Evolutionary conservation across 768 basidiomycete species (phyloP), one percentile per base, ranked within the genome.

Genomic region (Leccinum obscurum): DNA sequence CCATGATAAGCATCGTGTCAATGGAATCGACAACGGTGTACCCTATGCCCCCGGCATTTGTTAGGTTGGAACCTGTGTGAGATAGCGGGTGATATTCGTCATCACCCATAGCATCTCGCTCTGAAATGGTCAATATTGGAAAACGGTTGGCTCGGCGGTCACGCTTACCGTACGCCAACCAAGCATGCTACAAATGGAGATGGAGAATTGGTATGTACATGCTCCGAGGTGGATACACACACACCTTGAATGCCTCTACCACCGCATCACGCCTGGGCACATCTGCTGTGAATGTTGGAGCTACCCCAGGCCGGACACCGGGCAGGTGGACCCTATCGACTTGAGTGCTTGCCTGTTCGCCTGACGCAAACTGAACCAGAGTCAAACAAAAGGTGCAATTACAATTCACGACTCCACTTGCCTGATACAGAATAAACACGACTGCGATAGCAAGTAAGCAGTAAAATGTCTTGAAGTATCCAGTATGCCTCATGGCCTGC

Each of bases 31-130:
- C 82, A 50, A 98, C 88, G 39, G 88, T 92, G 71, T 94, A 95
- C 24, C 94, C 94, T 55, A 97, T 88, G 14, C 92, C 88, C 39
- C 92, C 93, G 2, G 85, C 87, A 5, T 75, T 65, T 0, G 90
- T 89, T 30, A 98, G 80, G 72, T 98, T 94, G 9, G 84, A 82
- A 4, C 95, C 95, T 28, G 75, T 76, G 53, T 81, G 80, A 55
- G 82, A 82, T 24, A 98, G 81, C 0, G 95, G 95, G 68, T 96
- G 93, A 68, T 93, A 97, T 72, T 96, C 92, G 76, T 97, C 94
- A 58, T 82, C 82, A 1, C 95, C 95, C 85, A 93, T 94, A 2
- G 95, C 95, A 71, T 97, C 87, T 51, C 85, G 77, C 76, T 94
- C 93, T 94, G 76, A 49, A 30, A 54, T 10, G 53, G 53, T 67